Percentiles rank a stretch among this genome's conserved stretches.
These are phyloP conservation scores for Prunus salicina DNA, from an alignment of 306 rosid species.

Conservation along the genomic window DNA sequence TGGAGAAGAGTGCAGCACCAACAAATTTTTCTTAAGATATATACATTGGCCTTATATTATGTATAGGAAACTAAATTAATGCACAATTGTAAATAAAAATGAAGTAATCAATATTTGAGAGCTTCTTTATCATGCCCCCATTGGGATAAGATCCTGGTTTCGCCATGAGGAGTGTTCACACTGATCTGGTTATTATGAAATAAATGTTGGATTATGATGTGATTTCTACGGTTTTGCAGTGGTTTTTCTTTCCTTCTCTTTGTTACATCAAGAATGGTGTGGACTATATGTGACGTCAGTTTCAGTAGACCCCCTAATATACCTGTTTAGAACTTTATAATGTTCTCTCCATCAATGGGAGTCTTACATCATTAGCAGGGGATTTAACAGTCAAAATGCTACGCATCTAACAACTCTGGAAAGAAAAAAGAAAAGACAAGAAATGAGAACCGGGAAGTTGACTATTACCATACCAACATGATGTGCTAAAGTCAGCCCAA, in stretches of 20 bases:
- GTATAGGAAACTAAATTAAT: no score
- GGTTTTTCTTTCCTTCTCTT: neutral
- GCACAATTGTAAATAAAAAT: no score
- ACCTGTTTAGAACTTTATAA: neutral
- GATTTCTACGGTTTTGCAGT: neutral
- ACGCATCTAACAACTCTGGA: neutral
- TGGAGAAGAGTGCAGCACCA: no score
- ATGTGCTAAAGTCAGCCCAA: conserved; percentile 94
- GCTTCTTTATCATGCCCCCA: no score
- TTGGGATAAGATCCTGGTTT: no score
- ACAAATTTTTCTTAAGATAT: no score
- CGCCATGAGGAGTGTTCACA: no score
- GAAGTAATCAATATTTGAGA: no score
- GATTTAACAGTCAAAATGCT: neutral
- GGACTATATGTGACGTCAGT: neutral
- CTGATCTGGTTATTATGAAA: neutral
- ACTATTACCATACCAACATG: conserved; percentile 96
- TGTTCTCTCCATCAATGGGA: neutral
- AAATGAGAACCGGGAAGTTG: conserved; percentile 21
- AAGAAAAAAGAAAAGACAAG: neutral
- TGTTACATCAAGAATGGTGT: neutral
- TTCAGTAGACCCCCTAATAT: neutral
- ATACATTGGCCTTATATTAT: no score
- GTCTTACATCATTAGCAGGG: neutral
- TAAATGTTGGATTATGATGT: neutral